A percentile compares a stretch with the other conserved stretches of the same genome.
phyloP scores from a whole-genome alignment of 164 flowering plant species.

The Nymphaea thermarum region DNA sequence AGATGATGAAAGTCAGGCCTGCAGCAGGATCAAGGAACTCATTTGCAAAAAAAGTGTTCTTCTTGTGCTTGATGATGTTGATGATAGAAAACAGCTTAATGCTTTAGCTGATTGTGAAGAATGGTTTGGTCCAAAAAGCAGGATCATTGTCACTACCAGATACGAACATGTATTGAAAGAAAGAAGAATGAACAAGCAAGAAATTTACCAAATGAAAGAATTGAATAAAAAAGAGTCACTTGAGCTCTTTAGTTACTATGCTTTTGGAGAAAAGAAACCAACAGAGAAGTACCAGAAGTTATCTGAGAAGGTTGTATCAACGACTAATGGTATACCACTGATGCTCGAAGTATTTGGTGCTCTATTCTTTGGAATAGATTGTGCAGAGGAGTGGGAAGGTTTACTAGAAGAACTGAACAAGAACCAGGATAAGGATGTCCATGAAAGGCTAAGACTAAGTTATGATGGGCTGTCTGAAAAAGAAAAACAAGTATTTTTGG shows the following conservation, averaged over 20 bases:
- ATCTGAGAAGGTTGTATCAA: background rate
- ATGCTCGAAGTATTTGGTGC: background rate
- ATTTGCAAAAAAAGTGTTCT: background rate
- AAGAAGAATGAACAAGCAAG: background rate
- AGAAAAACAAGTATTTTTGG: constrained; percentile 1
- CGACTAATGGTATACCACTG: background rate
- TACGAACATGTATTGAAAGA: background rate
- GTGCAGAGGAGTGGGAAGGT: background rate
- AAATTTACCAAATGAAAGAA: background rate
- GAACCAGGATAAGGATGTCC: background rate
- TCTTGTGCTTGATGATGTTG: constrained; percentile 1
- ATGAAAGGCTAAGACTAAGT: background rate
- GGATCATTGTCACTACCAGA: constrained; percentile 1
- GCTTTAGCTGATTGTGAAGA: background rate
- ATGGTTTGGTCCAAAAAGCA: background rate
- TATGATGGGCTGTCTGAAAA: background rate
- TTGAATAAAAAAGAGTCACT: background rate
- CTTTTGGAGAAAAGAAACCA: background rate
- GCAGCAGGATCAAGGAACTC: background rate
- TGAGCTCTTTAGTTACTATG: background rate
- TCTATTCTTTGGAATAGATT: background rate
- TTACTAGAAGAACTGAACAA: background rate
- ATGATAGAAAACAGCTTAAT: background rate
- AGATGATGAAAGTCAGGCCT: background rate
- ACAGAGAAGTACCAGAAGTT: background rate